Conservation (phyloP, 163 green algal genomes). For the Scenedesmus sp. region DNA sequence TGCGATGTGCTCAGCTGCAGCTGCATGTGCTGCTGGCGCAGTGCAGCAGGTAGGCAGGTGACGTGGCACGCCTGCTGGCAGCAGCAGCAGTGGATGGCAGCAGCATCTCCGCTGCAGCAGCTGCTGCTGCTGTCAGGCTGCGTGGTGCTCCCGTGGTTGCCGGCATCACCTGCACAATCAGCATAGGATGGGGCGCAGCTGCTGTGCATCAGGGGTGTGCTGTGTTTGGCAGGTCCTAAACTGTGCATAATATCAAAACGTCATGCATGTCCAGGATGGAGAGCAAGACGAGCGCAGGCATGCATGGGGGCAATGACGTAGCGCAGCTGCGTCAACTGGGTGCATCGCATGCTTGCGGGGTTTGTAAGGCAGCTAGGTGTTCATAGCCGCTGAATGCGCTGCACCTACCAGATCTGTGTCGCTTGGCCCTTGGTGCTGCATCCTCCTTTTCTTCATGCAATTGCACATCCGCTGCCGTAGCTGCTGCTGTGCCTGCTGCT, state of each 20-base stretch:
- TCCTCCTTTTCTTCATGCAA: slow-evolving; percentile 7
- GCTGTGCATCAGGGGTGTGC: too few species aligned
- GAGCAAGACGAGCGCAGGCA: neutral
- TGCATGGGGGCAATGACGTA: neutral
- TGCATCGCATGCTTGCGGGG: too few species aligned
- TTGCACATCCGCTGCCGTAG: neutral
- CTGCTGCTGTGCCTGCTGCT: neutral
- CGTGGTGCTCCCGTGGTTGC: neutral
- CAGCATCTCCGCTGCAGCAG: neutral
- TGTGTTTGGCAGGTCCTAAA: too few species aligned
- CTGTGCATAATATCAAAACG: too few species aligned
- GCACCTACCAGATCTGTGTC: slow-evolving; percentile 49
- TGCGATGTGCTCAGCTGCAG: neutral
- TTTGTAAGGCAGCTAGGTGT: neutral
- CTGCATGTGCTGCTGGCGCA: slow-evolving; percentile 20
- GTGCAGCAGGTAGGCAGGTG: slow-evolving; percentile 8
- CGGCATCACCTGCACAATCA: neutral
- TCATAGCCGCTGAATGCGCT: neutral
- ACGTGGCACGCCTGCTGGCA: slow-evolving; percentile 44
- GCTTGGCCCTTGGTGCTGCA: slow-evolving; percentile 44
- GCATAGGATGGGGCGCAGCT: too few species aligned
- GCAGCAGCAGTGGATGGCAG: slow-evolving; percentile 30
- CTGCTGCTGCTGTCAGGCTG: slow-evolving; percentile 18
- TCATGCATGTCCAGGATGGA: neutral
- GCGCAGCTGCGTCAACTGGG: too few species aligned